Conservation (phyloP, 1,139 yeast species). For the Yamadazyma jaroonii region DNA sequence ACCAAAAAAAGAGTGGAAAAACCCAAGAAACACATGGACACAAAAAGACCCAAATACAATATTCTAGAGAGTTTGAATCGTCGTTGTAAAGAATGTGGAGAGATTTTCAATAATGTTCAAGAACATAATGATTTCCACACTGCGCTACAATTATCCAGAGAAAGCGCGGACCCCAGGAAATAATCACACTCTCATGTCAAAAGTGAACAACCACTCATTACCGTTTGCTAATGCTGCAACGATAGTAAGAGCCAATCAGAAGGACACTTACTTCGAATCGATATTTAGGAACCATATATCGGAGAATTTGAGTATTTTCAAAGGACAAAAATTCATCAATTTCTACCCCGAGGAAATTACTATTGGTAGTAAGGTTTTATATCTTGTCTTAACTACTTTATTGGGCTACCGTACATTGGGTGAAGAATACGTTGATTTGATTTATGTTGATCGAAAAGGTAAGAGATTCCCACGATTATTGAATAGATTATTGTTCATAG, state of each 20-base stretch:
- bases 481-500: conserved; percentile 50
- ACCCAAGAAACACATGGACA: not conserved
- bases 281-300: conserved; percentile 53
- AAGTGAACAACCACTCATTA: conserved; percentile 27
- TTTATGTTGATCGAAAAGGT: conserved; percentile 60
- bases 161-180: not conserved
- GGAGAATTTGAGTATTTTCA: conserved; percentile 52
- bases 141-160: conserved; percentile 25
- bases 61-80: conserved; percentile 21
- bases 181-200: conserved; percentile 18
- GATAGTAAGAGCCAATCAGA: conserved; percentile 79
- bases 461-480: conserved; percentile 45
- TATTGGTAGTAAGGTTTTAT: conserved; percentile 54
- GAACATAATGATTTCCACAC: conserved; percentile 43
- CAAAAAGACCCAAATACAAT: conserved; percentile 12
- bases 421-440: conserved; percentile 87
- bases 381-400: conserved; percentile 69
- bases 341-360: conserved; percentile 62
- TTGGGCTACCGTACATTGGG: conserved; percentile 82
- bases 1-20: not conserved
- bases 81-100: conserved; percentile 27
- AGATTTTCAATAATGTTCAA: conserved; percentile 25
- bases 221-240: conserved; percentile 52
- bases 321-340: conserved; percentile 70
- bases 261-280: conserved; percentile 72